Base-by-base conservation (phyloP, 257 asterid species). In the Osmanthus fragrans region DNA sequence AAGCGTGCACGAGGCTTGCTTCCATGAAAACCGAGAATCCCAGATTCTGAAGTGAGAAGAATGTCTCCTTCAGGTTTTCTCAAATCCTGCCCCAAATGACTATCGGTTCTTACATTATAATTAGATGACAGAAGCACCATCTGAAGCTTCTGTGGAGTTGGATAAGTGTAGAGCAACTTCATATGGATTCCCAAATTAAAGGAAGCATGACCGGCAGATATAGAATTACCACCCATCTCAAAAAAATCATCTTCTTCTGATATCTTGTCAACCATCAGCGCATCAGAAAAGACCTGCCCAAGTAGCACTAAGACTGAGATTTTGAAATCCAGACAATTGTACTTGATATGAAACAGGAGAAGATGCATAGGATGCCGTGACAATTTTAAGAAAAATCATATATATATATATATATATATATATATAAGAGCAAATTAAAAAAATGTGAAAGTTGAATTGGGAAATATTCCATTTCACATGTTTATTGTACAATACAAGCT, bases 171-270 rank as follows among this genome's bases (percentile, higher is more conserved):
- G 9, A 95, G 82, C 81, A 89, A 85, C 81, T 85, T 91, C 99
- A 95, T 91, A 84, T 89, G 84, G 81, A 95, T 91, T 79, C 97
- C 98, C 82, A 95, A 83, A 73, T 89, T 89, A 80, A 90, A 89
- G 32, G 96, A 85, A 82, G 75, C 97, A 73, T 90, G 88, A 47
- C 98, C 98, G 19, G 99, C 99, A 74, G 96, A 80, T 64, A 95
- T 65, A 76, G 99, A 95, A 86, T 79, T 86, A 76, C 99, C 99
- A 64, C 99, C 99, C 88, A 93, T 88, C 70, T 81, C 87, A 81
- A 95, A 95, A 81, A 95, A 95, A 76, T 95, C 84, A 81, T 87
- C 97, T 82, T 87, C 87, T 32, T 25, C 76, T 56, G 92, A 87
- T 67, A 95, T 79, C 81, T 89, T 85, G 82, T 90, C 92, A 77